Percentiles rank a stretch among this genome's conserved stretches.
These are phyloP conservation scores for Stephanodiscus triporus DNA, from an alignment of 108 stramenopile species.

Conservation along the genomic window DNA sequence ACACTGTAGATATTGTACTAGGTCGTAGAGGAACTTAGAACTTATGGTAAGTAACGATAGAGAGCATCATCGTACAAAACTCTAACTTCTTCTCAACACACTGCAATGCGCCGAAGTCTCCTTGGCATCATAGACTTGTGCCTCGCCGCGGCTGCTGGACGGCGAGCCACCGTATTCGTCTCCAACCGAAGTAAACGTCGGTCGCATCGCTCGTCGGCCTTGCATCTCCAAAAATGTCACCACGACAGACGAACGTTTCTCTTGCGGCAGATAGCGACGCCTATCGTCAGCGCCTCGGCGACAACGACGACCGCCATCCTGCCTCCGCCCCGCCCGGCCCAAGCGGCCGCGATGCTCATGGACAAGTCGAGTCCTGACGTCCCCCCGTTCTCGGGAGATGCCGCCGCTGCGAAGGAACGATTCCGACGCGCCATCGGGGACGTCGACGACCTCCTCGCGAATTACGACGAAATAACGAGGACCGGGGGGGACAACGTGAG, in stretches of 20 bases:
- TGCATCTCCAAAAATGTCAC: neutral
- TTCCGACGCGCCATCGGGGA: constrained; percentile 53
- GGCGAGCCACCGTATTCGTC: neutral
- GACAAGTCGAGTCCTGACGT: constrained; percentile 25
- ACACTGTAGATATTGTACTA: too few relatives aligned
- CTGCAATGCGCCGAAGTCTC: neutral
- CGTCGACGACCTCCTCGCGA: constrained; percentile 51
- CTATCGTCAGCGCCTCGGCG: neutral
- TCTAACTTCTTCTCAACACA: too few relatives aligned
- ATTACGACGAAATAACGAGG: constrained; percentile 56
- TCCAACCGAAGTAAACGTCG: neutral
- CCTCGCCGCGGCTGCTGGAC: neutral
- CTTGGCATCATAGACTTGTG: neutral
- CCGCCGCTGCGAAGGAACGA: constrained; percentile 48
- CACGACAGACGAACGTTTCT: neutral
- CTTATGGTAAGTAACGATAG: too few relatives aligned
- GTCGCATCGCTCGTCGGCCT: neutral
- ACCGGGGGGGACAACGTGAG: constrained; percentile 61
- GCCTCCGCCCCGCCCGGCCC: neutral
- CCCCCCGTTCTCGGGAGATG: constrained; percentile 8
- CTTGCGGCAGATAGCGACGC: neutral
- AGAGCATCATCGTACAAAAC: too few relatives aligned
- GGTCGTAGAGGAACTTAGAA: too few relatives aligned
- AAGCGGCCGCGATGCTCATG: neutral
- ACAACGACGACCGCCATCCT: neutral